Evolutionary conservation across 306 rosid species (phyloP).

Genomic region (Cyamopsis tetragonoloba): DNA sequence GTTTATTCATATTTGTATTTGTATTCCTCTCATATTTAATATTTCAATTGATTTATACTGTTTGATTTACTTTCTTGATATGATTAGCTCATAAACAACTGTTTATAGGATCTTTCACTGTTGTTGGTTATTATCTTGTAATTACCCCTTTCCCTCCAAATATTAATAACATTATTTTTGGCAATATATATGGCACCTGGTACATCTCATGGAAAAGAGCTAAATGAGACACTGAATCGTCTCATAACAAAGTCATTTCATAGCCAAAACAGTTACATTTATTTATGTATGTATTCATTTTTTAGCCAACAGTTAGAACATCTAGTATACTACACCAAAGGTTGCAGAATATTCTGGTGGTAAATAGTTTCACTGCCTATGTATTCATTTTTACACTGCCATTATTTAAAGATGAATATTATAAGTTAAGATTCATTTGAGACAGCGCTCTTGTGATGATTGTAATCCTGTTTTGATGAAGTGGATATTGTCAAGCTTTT

Average conservation of each 20-base stretch:
- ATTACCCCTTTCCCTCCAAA: background rate
- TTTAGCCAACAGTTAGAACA: background rate
- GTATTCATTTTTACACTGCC: too few relatives aligned
- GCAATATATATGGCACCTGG: background rate
- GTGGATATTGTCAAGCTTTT: background rate
- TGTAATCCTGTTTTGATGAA: background rate
- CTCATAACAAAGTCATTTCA: background rate
- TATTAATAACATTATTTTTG: background rate
- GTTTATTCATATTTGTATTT: slow-evolving; percentile 9
- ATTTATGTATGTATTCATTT: background rate
- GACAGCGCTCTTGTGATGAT: background rate
- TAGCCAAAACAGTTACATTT: slow-evolving; percentile 2
- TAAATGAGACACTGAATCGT: slow-evolving; percentile 9
- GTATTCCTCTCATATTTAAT: slow-evolving; percentile 10
- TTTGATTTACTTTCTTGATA: slow-evolving; percentile 2
- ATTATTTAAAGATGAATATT: background rate
- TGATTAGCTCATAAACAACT: slow-evolving; percentile 10
- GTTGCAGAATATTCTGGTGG: slow-evolving; percentile 6
- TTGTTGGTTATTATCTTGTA: slow-evolving; percentile 8
- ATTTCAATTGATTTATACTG: background rate
- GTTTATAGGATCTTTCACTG: background rate
- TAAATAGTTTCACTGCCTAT: background rate
- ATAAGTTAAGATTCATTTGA: background rate
- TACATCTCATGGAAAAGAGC: background rate
- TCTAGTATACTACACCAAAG: background rate